Conservation (phyloP, 1,284 basidiomycete species). For the Irpex sp. region DNA sequence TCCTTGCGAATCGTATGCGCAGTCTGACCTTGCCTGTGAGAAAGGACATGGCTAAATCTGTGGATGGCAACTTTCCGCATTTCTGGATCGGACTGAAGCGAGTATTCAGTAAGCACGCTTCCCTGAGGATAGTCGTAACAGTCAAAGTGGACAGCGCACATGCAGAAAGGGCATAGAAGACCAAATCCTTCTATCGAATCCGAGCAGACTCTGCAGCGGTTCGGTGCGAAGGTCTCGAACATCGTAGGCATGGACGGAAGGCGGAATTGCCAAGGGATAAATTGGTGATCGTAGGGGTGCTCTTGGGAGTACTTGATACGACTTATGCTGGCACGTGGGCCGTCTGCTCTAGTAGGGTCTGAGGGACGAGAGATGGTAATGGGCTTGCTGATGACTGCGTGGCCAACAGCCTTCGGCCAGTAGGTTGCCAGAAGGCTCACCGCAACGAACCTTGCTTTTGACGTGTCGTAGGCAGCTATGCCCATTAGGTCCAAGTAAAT, state of each 20-base stretch:
- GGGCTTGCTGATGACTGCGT: constrained; percentile 52
- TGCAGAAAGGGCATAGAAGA: constrained; percentile 62
- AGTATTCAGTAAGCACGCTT: constrained; percentile 51
- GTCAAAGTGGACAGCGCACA: constrained; percentile 63
- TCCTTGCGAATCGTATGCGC: constrained; percentile 25
- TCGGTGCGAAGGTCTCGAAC: constrained; percentile 33
- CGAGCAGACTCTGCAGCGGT: constrained; percentile 53
- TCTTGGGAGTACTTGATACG: constrained; percentile 16
- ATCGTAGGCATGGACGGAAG: constrained; percentile 22
- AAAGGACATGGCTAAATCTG: constrained; percentile 53
- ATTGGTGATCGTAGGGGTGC: constrained; percentile 54
- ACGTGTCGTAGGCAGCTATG: constrained; percentile 62
- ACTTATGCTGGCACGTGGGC: constrained; percentile 14
- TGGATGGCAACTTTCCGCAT: constrained; percentile 56
- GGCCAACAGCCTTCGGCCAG: constrained; percentile 68
- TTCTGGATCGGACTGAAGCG: constrained; percentile 38
- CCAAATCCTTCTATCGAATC: constrained; percentile 55
- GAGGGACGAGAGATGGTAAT: constrained; percentile 21
- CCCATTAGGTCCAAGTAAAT: constrained; percentile 67
- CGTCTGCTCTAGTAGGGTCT: constrained; percentile 20
- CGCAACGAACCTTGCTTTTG: constrained; percentile 51
- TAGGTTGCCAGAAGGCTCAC: constrained; percentile 54
- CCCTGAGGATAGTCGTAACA: constrained; percentile 72
- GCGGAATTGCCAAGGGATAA: constrained; percentile 62
- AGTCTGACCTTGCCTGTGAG: constrained; percentile 26